Evolutionary conservation across 2,329 filamentous ascomycete genomes (phyloP), one percentile per base, ranked within the genome.

Genomic region (Fusarium sp.): DNA sequence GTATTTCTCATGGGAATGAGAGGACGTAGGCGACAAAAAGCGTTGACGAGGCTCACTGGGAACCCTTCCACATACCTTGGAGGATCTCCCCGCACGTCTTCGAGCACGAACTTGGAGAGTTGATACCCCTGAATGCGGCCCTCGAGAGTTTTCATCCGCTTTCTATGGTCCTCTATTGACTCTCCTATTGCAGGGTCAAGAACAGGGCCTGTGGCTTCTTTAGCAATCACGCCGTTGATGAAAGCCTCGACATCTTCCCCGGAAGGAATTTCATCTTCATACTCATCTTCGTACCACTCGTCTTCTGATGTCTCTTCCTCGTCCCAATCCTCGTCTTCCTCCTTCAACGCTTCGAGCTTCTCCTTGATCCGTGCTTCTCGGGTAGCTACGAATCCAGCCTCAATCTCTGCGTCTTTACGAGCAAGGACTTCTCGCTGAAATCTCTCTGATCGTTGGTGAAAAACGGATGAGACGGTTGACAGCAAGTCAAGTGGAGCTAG

Each of bases 61-160:
- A 76, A 60, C 4, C 79, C 79, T 10, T 80, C 77, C 10, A 79
- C 45, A 52, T 81, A 81, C n/a, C 62, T 65, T 33, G 68, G 61
- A 44, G 72, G 62, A 14, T 38, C 59, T 27, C 33, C 21, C 2
- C 71, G 57, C 25, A 38, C 15, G 2, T 71, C 57, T 31, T 57
- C 60, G n/a, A 65, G 70, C 16, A 14, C 12, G 39, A 51, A 45
- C 19, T 69, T 48, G n/a, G 63, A 14, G 21, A 21, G 23, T 16
- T 65, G 63, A 16, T 74, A 31, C 10, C 21, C n/a, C 39, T 61
- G 52, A 7, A 77, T 45, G 29, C 63, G 48, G 6, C 51, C n/a
- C 49, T 77, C 56, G 7, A 80, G 41, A 27, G 15, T 7, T 18
- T 15, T 18, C 51, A 74, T 69, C 7, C 76, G 71, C 23, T 42